These are phyloP conservation scores for Pichia ethanolica DNA, from an alignment of 805 yeast species.

Conservation along the genomic window DNA sequence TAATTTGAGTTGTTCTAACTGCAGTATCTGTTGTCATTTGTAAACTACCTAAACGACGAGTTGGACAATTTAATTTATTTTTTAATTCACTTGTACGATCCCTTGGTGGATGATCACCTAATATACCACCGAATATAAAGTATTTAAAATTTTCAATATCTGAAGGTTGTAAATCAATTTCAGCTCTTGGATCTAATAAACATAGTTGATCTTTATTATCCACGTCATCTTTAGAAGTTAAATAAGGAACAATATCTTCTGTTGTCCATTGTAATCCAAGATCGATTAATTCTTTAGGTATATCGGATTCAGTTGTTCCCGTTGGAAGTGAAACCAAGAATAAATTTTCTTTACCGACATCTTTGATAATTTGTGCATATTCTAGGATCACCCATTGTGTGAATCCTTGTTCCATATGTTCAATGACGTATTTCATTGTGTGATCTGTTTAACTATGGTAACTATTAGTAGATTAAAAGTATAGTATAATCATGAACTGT, in stretches of 20 bases:
- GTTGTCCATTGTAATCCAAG: conserved; percentile 79
- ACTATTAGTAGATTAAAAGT: too few relatives aligned
- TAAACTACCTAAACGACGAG: conserved; percentile 76
- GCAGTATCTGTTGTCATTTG: conserved; percentile 99
- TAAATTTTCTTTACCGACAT: conserved; percentile 72
- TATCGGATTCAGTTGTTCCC: conserved; percentile 49
- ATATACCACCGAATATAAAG: conserved; percentile 92
- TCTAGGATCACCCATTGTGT: conserved; percentile 94
- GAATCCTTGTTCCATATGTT: conserved; percentile 96
- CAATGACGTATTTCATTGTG: conserved; percentile 81
- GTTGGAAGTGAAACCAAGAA: conserved; percentile 69
- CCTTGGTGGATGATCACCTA: conserved; percentile 89
- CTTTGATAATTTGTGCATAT: conserved; percentile 73
- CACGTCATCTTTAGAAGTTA: conserved; percentile 14
- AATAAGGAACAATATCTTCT: conserved; percentile 48
- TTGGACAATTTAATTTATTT: conserved; percentile 71
- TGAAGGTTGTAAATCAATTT: conserved; percentile 59
- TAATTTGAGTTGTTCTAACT: conserved; percentile 79
- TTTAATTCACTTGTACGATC: conserved; percentile 91
- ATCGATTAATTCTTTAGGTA: conserved; percentile 53
- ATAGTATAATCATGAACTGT: too few relatives aligned
- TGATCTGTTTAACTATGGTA: too few relatives aligned
- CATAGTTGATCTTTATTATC: conserved; percentile 48
- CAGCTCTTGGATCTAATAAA: conserved; percentile 84
- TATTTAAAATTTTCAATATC: conserved; percentile 68